These are phyloP conservation scores for Exobasidium cylindrosporum DNA, from an alignment of 1,284 basidiomycete genomes.

Conservation along the genomic window DNA sequence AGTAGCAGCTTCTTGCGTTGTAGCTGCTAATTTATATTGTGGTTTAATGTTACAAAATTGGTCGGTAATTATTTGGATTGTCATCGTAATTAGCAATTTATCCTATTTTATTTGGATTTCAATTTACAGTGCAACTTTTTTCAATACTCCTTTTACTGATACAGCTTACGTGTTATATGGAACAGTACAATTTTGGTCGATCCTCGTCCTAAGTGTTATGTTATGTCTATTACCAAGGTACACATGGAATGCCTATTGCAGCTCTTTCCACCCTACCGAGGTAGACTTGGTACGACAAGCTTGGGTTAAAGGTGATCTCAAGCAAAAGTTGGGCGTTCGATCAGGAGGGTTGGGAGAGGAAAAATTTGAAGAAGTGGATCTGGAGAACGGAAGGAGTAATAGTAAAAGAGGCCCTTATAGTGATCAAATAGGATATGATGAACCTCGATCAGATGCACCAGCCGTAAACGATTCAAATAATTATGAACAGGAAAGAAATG, in stretches of 20 bases:
- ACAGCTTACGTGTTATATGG: conserved; percentile 37
- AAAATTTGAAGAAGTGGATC: background rate
- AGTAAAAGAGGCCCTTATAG: background rate
- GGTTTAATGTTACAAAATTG: conserved; percentile 25
- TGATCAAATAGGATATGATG: conserved; percentile 1
- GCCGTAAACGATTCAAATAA: background rate
- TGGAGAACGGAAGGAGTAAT: background rate
- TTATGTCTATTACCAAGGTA: conserved; percentile 44
- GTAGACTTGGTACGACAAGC: conserved; percentile 44
- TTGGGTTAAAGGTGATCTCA: conserved; percentile 44
- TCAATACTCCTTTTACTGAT: conserved; percentile 28
- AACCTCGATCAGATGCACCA: background rate
- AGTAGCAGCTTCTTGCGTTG: conserved; percentile 78
- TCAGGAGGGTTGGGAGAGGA: background rate
- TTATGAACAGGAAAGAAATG: background rate
- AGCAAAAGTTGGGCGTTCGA: conserved; percentile 36
- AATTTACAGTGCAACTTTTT: conserved; percentile 39
- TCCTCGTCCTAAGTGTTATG: conserved; percentile 36
- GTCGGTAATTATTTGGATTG: conserved; percentile 35
- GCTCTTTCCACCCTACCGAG: conserved; percentile 40
- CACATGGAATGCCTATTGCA: conserved; percentile 34
- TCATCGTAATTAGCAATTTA: conserved; percentile 41
- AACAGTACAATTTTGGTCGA: conserved; percentile 42
- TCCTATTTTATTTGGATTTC: conserved; percentile 42
- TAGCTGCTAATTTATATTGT: conserved; percentile 68